Percentiles rank a stretch among this genome's conserved stretches.
These are phyloP conservation scores for Eucalyptus curtisii DNA, from an alignment of 345 rosid species.

Conservation along the genomic window DNA sequence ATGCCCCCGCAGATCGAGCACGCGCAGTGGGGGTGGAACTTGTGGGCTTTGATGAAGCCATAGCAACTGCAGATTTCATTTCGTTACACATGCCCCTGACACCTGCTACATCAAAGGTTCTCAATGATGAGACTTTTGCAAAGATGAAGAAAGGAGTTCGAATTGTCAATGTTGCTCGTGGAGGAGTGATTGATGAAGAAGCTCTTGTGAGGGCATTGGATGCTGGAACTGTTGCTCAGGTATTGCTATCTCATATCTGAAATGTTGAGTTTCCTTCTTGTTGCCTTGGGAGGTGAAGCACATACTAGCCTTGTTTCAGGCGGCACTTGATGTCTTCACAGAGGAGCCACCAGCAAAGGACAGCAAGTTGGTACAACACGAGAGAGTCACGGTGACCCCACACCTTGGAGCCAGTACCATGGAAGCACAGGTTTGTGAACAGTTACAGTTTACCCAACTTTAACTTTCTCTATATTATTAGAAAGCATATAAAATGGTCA, in stretches of 20 bases:
- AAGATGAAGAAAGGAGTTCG: slow-evolving; percentile 92
- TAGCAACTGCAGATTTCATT: slow-evolving; percentile 70
- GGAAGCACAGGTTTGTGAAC: slow-evolving; percentile 69
- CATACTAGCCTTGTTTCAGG: slow-evolving; percentile 7
- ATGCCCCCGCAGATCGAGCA: slow-evolving; percentile 86
- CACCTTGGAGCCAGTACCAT: slow-evolving; percentile 92
- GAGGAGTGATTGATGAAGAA: slow-evolving; percentile 89
- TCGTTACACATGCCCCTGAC: slow-evolving; percentile 91
- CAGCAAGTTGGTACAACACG: slow-evolving; percentile 69
- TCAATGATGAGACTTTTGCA: slow-evolving; percentile 69
- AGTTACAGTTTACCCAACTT: not conserved
- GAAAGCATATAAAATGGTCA: not conserved
- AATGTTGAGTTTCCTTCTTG: not conserved
- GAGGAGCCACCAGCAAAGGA: slow-evolving; percentile 68
- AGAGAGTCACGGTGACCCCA: slow-evolving; percentile 71
- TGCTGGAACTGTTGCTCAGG: slow-evolving; percentile 80
- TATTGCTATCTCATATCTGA: not conserved
- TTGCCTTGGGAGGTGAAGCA: not conserved
- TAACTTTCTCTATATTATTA: not conserved
- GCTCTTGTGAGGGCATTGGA: slow-evolving; percentile 80
- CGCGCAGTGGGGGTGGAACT: slow-evolving; percentile 75
- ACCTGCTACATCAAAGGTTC: slow-evolving; percentile 57
- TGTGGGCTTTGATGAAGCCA: slow-evolving; percentile 71
- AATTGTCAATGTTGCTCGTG: slow-evolving; percentile 84
- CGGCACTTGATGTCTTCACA: slow-evolving; percentile 82